phyloP scores from a whole-genome alignment of 306 rosid species.

The Corylus avellana region DNA sequence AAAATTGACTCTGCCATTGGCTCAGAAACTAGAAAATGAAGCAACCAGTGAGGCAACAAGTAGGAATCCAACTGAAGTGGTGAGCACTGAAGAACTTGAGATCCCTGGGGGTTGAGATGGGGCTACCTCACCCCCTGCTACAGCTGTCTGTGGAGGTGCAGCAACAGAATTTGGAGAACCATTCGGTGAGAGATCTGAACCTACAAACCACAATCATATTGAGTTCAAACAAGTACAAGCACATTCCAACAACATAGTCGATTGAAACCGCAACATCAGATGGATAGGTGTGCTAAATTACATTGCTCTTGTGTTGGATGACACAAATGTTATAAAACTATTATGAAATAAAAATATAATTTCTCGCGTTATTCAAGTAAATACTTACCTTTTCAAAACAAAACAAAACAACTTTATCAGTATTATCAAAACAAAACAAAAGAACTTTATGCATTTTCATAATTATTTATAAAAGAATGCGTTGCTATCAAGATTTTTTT shows the following conservation, averaged over 20 bases:
- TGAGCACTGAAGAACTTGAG: slow-evolving; percentile 29
- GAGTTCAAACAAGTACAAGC: not conserved
- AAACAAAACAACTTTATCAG: no score
- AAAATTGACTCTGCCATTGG: slow-evolving; percentile 19
- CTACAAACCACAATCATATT: not conserved
- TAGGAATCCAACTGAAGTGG: slow-evolving; percentile 29
- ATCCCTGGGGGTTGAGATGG: slow-evolving; percentile 40
- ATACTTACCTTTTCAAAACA: no score
- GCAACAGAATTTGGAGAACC: not conserved
- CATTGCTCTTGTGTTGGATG: no score
- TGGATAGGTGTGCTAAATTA: no score
- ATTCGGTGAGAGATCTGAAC: not conserved
- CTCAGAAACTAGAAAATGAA: slow-evolving; percentile 35
- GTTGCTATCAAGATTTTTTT: no score
- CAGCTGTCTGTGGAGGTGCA: not conserved
- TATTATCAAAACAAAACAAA: no score
- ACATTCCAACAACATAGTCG: not conserved
- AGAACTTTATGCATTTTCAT: no score
- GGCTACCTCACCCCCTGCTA: slow-evolving; percentile 7
- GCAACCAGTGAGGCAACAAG: slow-evolving; percentile 28
- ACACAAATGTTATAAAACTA: no score
- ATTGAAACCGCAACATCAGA: no score
- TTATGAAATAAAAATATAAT: no score
- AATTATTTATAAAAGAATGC: no score
- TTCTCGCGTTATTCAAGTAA: no score